Conservation (phyloP, 2,329 filamentous ascomycete genomes). For the Achaetomium macrosporum region DNA sequence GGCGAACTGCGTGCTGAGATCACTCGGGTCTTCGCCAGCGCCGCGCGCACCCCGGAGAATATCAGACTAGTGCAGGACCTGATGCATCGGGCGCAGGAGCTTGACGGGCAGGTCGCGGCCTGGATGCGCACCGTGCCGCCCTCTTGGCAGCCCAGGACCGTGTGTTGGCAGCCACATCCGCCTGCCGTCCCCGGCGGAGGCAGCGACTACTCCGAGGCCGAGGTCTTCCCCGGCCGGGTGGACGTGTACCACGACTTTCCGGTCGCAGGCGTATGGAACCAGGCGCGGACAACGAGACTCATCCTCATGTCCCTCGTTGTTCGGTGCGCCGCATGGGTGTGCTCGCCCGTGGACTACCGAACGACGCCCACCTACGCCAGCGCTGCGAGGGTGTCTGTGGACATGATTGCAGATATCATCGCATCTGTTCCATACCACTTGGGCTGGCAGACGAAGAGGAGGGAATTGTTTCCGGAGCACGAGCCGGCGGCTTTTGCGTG, state of each 20-base stretch:
- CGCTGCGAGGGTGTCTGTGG: constrained; percentile 44
- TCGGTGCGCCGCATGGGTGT: constrained; percentile 56
- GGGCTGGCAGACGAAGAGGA: constrained; percentile 49
- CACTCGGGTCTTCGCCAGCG: constrained; percentile 42
- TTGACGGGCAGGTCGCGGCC: constrained; percentile 46
- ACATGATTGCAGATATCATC: constrained; percentile 53
- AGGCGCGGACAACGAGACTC: constrained; percentile 47
- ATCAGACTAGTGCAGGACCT: constrained; percentile 46
- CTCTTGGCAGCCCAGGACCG: constrained; percentile 45
- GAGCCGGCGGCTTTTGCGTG: constrained; percentile 43
- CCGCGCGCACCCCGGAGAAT: constrained; percentile 43
- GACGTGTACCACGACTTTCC: constrained; percentile 55
- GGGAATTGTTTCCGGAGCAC: constrained; percentile 34
- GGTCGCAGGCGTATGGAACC: constrained; percentile 53
- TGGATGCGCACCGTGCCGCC: constrained; percentile 49
- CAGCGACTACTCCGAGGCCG: constrained; percentile 47
- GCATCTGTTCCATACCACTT: constrained; percentile 57
- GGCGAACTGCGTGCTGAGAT: constrained; percentile 52
- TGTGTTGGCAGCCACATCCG: constrained; percentile 54
- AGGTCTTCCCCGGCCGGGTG: constrained; percentile 55
- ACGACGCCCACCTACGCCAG: constrained; percentile 57
- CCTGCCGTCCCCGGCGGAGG: constrained; percentile 35
- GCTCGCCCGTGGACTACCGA: constrained; percentile 54
- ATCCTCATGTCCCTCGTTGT: constrained; percentile 51
- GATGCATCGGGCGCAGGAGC: constrained; percentile 44